A percentile compares a stretch with the other conserved stretches of the same genome.
Evolutionary conservation across 2,329 filamentous ascomycete genomes (phyloP).

Genomic region (Phyllachora maydis): DNA sequence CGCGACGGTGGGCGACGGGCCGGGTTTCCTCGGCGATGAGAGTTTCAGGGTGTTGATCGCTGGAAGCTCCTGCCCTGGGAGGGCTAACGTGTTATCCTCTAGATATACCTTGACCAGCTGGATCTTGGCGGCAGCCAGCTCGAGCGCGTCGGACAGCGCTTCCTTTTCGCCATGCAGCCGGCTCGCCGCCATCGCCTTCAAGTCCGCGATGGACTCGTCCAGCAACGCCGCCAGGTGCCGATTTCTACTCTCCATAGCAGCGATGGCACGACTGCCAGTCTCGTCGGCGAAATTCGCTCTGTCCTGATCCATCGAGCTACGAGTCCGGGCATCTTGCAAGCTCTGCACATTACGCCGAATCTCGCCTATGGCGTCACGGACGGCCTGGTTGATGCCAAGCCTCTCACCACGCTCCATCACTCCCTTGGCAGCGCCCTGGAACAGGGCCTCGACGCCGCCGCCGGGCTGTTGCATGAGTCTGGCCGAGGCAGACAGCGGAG

Average conservation of each 20-base stretch:
- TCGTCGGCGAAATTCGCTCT: constrained; percentile 3
- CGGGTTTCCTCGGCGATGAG: constrained; percentile 5
- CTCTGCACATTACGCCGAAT: constrained; percentile 56
- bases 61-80: constrained; percentile 11
- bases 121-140: constrained; percentile 38
- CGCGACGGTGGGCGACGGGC: constrained; percentile 7
- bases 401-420: constrained; percentile 55
- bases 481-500: constrained; percentile 23
- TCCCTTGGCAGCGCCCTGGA: constrained; percentile 58
- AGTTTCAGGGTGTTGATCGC: constrained; percentile 5
- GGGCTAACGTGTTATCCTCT: constrained; percentile 23
- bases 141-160: constrained; percentile 29
- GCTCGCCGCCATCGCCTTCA: constrained; percentile 37
- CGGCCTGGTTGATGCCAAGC: constrained; percentile 60
- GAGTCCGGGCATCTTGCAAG: constrained; percentile 36
- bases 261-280: constrained; percentile 19
- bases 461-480: constrained; percentile 30
- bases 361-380: constrained; percentile 65
- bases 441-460: constrained; percentile 45
- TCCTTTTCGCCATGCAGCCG: constrained; percentile 22
- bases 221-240: constrained; percentile 46
- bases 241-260: constrained; percentile 42
- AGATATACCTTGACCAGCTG: constrained; percentile 43
- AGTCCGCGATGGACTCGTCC: constrained; percentile 39
- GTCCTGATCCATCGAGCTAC: constrained; percentile 9